Base-by-base conservation (phyloP, 805 yeast genomes). In the Pichia insulana region DNA sequence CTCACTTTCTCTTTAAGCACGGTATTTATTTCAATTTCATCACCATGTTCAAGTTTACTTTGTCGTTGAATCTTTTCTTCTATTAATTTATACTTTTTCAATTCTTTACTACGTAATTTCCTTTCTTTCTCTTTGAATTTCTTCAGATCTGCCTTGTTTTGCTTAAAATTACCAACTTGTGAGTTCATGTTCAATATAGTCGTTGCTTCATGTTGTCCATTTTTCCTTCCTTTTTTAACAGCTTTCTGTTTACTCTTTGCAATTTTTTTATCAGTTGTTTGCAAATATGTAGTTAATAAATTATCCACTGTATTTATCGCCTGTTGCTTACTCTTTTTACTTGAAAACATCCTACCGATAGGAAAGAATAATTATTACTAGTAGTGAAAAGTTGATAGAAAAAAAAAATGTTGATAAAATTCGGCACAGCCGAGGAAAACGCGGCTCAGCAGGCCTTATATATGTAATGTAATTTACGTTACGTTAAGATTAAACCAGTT, bases 1-100 rank as follows among this genome's bases (percentile, higher is more conserved):
- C 57, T 50, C 4, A 69, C 56, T 46, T 73, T 61, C 18, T 59
- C 61, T 2, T 34, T 16, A 64, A 75, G 51, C 43, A 68, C 62
- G 48, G 64, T 56, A 32, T 56, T 51, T 13, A 69, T 60, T 50
- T 61, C 67, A 45, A 66, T 52, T 38, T 57, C 28, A 35, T 52
- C 55, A n/a, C 52, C 50, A n/a, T 41, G 45, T 27, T 52, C 50
- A 18, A 59, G 34, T 34, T 43, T 54, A 7, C 57, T 49, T 4
- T 53, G 39, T 39, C 49, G 55, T 32, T 47, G 43, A n/a, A 57
- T 48, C 30, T 49, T 51, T 2, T 40, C 18, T 8, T 47, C 42
- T 1, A 53, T 31, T 8, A 42, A 34, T 27, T 42, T 39, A 30
- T 40, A 26, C 32, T 49, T 50, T 26, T 42, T 43, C 25, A 51